Evolutionary conservation across 148 eudicot genomes (phyloP).

Genomic region (Chenopodium berlandieri): DNA sequence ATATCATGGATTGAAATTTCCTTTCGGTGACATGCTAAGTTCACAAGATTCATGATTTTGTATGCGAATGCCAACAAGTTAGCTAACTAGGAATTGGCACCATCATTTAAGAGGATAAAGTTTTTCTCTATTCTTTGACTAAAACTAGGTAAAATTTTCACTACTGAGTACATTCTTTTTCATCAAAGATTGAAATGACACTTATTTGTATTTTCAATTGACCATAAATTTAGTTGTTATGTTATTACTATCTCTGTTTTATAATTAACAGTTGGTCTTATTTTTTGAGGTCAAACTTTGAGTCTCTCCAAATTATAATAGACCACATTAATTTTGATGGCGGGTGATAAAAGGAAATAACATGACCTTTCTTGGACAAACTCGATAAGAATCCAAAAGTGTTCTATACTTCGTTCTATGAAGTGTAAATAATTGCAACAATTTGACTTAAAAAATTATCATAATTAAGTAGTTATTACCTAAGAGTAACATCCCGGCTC

Average conservation of each 20-base stretch:
- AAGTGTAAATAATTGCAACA: too few relatives aligned
- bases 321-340: too few relatives aligned
- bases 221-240: neutral
- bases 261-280: neutral
- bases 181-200: neutral
- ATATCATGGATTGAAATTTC: conserved; percentile 8
- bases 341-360: too few relatives aligned
- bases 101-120: neutral
- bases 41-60: conserved; percentile 26
- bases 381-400: too few relatives aligned
- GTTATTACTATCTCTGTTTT: neutral
- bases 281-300: neutral
- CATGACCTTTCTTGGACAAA: too few relatives aligned
- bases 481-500: conserved; percentile 48
- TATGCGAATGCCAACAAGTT: conserved; percentile 16
- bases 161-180: neutral
- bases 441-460: too few relatives aligned
- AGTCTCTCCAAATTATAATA: too few relatives aligned
- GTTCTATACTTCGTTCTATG: too few relatives aligned
- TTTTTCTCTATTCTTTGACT: neutral
- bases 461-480: conserved; percentile 30
- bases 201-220: neutral
- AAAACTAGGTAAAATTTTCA: neutral
- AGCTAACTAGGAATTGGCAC: neutral
- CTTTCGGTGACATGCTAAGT: conserved; percentile 21